Percentiles rank a stretch among this genome's conserved stretches.
phyloP scores from a whole-genome alignment of 345 rosid species.

The Populus ilicifolia region DNA sequence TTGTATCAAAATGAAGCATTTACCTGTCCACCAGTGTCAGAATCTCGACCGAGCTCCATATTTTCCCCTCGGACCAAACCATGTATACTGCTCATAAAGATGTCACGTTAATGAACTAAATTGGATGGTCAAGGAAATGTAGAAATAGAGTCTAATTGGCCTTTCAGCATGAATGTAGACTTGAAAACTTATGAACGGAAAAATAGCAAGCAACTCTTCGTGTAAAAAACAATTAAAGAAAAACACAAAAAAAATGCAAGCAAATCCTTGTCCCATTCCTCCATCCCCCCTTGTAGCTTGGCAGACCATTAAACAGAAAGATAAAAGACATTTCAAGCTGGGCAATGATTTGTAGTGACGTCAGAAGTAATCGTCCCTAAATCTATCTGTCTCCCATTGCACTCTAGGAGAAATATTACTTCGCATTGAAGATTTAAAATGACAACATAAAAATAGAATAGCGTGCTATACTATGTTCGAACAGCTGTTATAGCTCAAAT shows the following conservation, averaged over 20 bases:
- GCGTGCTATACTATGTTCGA: not conserved
- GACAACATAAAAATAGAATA: not conserved
- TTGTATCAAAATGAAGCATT: not conserved
- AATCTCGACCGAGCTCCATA: slow-evolving; percentile 99
- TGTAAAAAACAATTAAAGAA: not conserved
- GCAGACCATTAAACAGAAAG: not conserved
- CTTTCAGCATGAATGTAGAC: not conserved
- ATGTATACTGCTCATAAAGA: slow-evolving; percentile 57
- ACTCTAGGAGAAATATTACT: not conserved
- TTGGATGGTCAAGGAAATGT: not conserved
- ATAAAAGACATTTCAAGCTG: not conserved
- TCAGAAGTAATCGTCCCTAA: not conserved
- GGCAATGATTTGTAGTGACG: not conserved
- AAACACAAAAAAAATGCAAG: no score
- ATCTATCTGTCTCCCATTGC: not conserved
- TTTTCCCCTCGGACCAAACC: slow-evolving; percentile 94
- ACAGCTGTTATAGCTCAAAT: slow-evolving; percentile 2
- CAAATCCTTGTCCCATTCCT: not conserved
- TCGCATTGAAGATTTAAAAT: not conserved
- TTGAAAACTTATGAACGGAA: not conserved
- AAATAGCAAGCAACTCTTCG: not conserved
- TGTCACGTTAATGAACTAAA: not conserved
- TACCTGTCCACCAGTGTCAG: slow-evolving; percentile 99
- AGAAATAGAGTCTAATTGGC: not conserved
- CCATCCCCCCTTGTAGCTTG: not conserved